Conservation (phyloP, 225 moss, liverwort and hornwort species). For the Marchantia paleacea region DNA sequence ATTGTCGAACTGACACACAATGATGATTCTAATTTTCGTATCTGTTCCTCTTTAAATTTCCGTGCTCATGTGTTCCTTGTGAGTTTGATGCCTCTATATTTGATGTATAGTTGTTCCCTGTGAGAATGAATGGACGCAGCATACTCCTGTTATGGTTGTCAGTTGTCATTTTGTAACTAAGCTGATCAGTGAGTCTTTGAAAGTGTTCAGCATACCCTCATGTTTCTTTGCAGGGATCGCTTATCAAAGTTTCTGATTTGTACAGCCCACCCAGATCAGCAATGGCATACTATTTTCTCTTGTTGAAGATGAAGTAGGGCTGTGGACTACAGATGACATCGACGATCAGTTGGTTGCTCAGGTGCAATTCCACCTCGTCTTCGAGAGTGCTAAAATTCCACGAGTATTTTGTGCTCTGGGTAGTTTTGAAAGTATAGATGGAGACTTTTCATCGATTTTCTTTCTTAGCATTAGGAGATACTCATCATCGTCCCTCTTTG, state of each 20-base stretch:
- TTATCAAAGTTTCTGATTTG: constrained; percentile 28
- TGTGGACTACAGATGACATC: constrained; percentile 92
- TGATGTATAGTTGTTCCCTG: neutral
- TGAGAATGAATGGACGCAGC: neutral
- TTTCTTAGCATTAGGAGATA: neutral
- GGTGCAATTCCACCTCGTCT: constrained; percentile 32
- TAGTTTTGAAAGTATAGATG: neutral
- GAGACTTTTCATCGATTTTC: neutral
- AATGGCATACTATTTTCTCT: constrained; percentile 67
- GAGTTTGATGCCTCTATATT: neutral
- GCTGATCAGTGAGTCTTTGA: constrained; percentile 7
- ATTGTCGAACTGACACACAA: neutral
- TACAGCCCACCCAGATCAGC: constrained; percentile 46
- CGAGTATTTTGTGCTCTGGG: neutral
- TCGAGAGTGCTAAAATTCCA: neutral
- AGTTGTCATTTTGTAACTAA: neutral
- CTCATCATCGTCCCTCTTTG: neutral
- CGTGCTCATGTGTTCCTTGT: neutral
- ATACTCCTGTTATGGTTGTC: neutral
- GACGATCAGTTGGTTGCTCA: constrained; percentile 72
- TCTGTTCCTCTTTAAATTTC: too few relatives aligned
- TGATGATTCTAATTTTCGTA: neutral
- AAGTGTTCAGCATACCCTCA: constrained; percentile 9
- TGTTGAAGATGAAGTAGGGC: constrained; percentile 91
- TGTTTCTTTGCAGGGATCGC: constrained; percentile 25